Base-by-base conservation (phyloP, 345 rosid genomes). In the Toxicodendron radicans region DNA sequence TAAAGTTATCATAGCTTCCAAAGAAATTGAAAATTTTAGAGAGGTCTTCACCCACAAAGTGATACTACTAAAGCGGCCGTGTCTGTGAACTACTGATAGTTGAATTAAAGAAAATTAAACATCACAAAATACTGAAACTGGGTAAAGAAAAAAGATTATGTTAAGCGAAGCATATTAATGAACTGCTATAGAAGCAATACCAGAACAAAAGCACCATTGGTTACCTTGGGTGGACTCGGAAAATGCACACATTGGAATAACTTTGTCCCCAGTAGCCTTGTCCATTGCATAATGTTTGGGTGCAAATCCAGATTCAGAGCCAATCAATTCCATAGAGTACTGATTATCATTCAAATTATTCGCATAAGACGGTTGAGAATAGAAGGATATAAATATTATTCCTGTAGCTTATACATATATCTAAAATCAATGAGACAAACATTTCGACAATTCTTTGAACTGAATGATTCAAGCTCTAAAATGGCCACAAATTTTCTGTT, bases 261-360 rank as follows among this genome's bases (percentile, higher is more conserved):
- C 80, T 38, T 38, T 0, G 70, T 88, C 95, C 66, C 81, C 85
- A 68, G 97, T 86, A 68, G 97, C 86, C 91, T 91, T 91, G 49
- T 91, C 98, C 91, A 94, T 78, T 5, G 88, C 72, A 75, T 85
- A 94, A 49, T 83, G 77, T 75, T 81, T 90, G 41, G 93, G 97
- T 70, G 76, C 79, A 73, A 86, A 79, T 58, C 89, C 92, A 76
- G 86, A 82, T 77, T 89, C 97, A 72, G 83, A 74, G 78, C 86
- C 84, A 71, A 79, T 79, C 88, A 94, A 79, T 80, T 87, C 92
- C 94, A 90, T 86, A 46, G 87, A 82, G 81, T 86, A 90, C 94
- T 90, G 87, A 73, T 63, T 24, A 81, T 48, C 64, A 71, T 73
- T 60, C 10, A 41, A 24, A 67, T 8, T 27, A 63, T 46, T 45